Conservation (phyloP, 352 stramenopile genomes). For the Salisapilia sapeloensis region DNA sequence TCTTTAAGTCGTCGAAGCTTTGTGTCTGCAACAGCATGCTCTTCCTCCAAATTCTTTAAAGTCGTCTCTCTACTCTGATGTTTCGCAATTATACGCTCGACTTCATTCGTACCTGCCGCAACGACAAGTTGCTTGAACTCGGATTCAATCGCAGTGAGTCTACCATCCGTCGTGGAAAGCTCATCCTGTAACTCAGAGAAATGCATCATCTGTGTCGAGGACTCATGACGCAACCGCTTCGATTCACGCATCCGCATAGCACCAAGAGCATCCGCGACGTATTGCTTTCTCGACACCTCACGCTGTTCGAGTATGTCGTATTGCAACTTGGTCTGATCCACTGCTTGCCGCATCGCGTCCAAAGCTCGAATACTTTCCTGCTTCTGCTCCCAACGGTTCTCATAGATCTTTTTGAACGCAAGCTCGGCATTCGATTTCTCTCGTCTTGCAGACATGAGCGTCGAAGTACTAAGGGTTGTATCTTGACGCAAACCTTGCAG, state of each 20-base stretch:
- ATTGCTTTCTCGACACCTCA: constrained; percentile 53
- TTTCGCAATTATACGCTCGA: constrained; percentile 72
- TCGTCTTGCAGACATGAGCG: constrained; percentile 35
- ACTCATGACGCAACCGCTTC: constrained; percentile 50
- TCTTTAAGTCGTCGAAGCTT: constrained; percentile 61
- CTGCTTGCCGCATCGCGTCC: constrained; percentile 57
- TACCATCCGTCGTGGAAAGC: constrained; percentile 47
- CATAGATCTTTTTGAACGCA: constrained; percentile 41
- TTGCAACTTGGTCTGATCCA: constrained; percentile 57
- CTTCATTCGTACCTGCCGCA: constrained; percentile 55
- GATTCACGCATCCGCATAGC: constrained; percentile 59
- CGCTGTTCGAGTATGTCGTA: constrained; percentile 60
- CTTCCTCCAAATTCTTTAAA: constrained; percentile 51
- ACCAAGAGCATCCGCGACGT: constrained; percentile 46
- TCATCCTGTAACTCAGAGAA: constrained; percentile 72
- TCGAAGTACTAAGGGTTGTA: constrained; percentile 23
- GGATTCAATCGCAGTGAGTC: constrained; percentile 39
- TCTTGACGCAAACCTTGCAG: constrained; percentile 36
- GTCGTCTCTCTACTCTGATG: constrained; percentile 54
- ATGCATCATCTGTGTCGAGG: constrained; percentile 50
- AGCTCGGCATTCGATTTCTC: constrained; percentile 53
- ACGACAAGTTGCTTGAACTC: constrained; percentile 66
- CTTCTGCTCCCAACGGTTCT: constrained; percentile 52
- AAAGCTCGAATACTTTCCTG: constrained; percentile 53
- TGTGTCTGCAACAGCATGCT: constrained; percentile 50